A percentile compares a stretch with the other conserved stretches of the same genome.
phyloP scores from a whole-genome alignment of 306 rosid genomes.

The Vigna mungo region DNA sequence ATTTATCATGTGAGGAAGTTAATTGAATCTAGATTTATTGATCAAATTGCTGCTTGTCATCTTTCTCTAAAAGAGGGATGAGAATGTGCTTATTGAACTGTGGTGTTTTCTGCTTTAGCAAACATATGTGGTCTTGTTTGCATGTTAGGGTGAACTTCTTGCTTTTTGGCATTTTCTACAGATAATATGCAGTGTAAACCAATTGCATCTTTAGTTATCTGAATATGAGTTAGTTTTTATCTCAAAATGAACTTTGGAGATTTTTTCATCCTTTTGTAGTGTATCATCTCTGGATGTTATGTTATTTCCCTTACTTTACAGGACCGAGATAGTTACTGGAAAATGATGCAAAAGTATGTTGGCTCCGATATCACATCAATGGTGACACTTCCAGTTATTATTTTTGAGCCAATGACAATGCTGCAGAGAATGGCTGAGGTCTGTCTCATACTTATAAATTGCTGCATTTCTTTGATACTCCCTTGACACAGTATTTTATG shows the following conservation, averaged over 20 bases:
- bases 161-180: neutral
- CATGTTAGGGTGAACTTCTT: slow-evolving; percentile 16
- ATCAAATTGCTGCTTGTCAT: neutral
- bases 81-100: slow-evolving; percentile 34
- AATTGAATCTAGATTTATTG: slow-evolving; percentile 31
- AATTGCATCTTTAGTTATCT: slow-evolving; percentile 10
- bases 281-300: slow-evolving; percentile 25
- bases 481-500: slow-evolving; percentile 25
- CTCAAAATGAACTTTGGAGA: neutral
- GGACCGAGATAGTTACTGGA: slow-evolving; percentile 98
- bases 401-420: slow-evolving; percentile 98
- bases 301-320: slow-evolving; percentile 37
- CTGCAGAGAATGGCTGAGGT: slow-evolving; percentile 98
- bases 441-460: slow-evolving; percentile 40
- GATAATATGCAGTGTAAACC: slow-evolving; percentile 27
- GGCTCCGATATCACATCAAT: slow-evolving; percentile 93
- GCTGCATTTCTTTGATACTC: slow-evolving; percentile 30
- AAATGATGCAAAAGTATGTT: slow-evolving; percentile 91
- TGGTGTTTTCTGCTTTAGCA: slow-evolving; percentile 26
- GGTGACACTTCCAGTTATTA: slow-evolving; percentile 95
- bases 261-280: neutral
- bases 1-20: neutral
- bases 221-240: neutral
- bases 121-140: slow-evolving; percentile 6
- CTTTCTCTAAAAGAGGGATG: slow-evolving; percentile 7